These are phyloP conservation scores for Fusarium sp. DNA, from an alignment of 2,329 filamentous ascomycete genomes.

Conservation along the genomic window DNA sequence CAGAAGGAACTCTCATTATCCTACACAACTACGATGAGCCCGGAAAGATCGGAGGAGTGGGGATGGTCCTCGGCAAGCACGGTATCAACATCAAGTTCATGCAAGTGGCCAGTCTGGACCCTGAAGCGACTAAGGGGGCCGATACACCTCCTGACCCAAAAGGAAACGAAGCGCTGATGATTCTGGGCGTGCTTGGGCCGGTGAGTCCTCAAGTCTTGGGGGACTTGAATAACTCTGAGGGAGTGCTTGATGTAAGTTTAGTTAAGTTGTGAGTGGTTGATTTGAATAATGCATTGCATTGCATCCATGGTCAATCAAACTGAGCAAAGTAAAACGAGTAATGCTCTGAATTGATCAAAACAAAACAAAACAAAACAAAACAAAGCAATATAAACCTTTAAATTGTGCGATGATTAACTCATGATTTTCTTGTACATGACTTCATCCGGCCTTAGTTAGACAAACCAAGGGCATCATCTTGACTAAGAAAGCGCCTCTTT, in stretches of 20 bases:
- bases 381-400: not conserved
- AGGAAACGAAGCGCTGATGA: slow-evolving; percentile 81
- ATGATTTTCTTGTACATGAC: slow-evolving; percentile 24
- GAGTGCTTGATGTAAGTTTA: slow-evolving; percentile 67
- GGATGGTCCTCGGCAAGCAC: slow-evolving; percentile 74
- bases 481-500: slow-evolving; percentile 7
- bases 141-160: slow-evolving; percentile 44
- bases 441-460: slow-evolving; percentile 25
- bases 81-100: slow-evolving; percentile 85
- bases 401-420: not conserved
- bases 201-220: slow-evolving; percentile 68
- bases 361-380: not conserved
- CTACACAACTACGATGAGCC: slow-evolving; percentile 84
- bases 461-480: slow-evolving; percentile 17
- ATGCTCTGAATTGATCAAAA: not conserved
- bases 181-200: slow-evolving; percentile 76
- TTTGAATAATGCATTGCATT: not conserved
- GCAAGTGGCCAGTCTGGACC: slow-evolving; percentile 71
- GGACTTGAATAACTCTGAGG: slow-evolving; percentile 61
- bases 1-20: slow-evolving; percentile 79
- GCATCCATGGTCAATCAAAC: not conserved
- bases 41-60: slow-evolving; percentile 85
- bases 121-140: slow-evolving; percentile 38
- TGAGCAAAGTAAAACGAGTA: not conserved
- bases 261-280: slow-evolving; percentile 54